Evolutionary conservation across 192 early-diverging fungal genomes (phyloP), one percentile per base, ranked within the genome.

Genomic region (Entomortierella lignicola): DNA sequence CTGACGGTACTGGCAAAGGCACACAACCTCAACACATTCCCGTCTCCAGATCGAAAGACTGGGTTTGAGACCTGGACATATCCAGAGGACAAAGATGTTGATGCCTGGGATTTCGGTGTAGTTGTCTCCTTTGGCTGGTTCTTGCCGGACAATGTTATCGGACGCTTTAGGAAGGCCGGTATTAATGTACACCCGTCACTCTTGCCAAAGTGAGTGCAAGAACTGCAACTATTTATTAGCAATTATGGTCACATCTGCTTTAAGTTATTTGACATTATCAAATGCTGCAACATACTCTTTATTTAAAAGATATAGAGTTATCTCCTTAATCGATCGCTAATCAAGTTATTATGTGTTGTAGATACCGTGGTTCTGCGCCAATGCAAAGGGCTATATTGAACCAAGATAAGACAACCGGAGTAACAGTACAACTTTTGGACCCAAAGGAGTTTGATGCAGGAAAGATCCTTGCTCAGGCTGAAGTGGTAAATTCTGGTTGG

Each of bases 61-160:
- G 74, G 74, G 2, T 79, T 79, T 26, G 74, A 79, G 15, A 41
- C 60, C 17, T 79, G 74, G 74, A 65, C 66, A 0, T 79, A 65
- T 13, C 74, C 74, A 1, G 39, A 69, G 25, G 66, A 69, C 25
- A 34, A 55, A 0, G 34, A 52, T 21, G 74, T 79, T 0, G 50
- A 56, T 11, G 61, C 74, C 6, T 79, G 74, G 74, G 93, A 96
- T 80, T 81, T 98, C 41, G 97, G 93, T 10, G 84, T 97, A 0
- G 96, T 97, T n/a, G 94, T 97, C 0, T 97, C 95, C 1, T 98
- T 97, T 87, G 96, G 97, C 8, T 93, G 91, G 67, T 96, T 97
- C 64, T 66, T 98, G 26, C 92, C 97, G 2, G 55, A 72, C n/a
- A 39, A 83, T 29, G 77, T 98, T n/a, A 90, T 97, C 53, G 63